These are phyloP conservation scores for Saccharomyces hybrid DNA, from an alignment of 1,139 yeast genomes.

Conservation along the genomic window DNA sequence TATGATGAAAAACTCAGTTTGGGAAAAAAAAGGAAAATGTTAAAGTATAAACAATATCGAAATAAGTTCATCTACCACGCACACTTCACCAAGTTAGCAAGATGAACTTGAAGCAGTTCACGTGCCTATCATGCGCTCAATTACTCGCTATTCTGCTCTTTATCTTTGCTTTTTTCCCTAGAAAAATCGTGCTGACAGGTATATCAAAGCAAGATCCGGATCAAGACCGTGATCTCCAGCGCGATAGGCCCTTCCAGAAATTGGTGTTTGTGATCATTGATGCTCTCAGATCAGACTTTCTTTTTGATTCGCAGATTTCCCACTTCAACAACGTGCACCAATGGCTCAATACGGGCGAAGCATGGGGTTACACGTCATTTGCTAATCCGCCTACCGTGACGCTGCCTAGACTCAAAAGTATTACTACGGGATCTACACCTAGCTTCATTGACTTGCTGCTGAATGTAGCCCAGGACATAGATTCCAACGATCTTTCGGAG, in stretches of 20 bases:
- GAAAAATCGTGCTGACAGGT: conserved; percentile 4
- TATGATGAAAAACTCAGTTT: neutral
- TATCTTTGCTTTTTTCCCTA: conserved; percentile 5
- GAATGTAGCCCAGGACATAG: conserved; percentile 88
- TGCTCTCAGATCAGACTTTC: conserved; percentile 83
- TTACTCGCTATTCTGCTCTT: conserved; percentile 2
- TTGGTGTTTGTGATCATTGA: conserved; percentile 82
- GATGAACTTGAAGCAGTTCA: neutral
- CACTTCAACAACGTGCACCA: conserved; percentile 61
- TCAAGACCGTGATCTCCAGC: conserved; percentile 12
- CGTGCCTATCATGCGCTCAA: conserved; percentile 1
- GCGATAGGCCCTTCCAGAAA: conserved; percentile 47
- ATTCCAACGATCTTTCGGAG: conserved; percentile 60
- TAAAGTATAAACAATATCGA: neutral
- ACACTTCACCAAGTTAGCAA: neutral
- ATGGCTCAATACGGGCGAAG: conserved; percentile 58
- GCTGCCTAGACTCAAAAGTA: conserved; percentile 67
- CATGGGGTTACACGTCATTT: conserved; percentile 81
- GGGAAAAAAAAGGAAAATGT: neutral
- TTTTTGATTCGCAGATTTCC: conserved; percentile 51
- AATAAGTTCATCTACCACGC: neutral
- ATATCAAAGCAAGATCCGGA: neutral
- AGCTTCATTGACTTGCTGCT: conserved; percentile 78
- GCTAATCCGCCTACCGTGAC: conserved; percentile 87
- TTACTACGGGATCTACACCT: conserved; percentile 76